Conservation (phyloP, 75 land plant genomes). For the Picea sitchensis region DNA sequence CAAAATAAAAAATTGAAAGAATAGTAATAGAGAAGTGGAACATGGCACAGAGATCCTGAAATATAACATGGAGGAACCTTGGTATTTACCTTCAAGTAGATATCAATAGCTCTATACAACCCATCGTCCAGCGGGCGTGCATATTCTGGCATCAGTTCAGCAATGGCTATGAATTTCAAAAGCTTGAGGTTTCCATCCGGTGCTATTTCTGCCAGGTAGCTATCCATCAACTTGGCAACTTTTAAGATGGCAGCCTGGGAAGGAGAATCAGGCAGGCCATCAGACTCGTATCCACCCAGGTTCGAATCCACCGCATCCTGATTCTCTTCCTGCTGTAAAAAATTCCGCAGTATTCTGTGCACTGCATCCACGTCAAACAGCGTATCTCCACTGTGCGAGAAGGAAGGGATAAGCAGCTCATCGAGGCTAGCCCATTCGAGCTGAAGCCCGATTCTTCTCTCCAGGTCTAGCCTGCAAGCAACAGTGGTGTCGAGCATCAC, state of each 20-base stretch:
- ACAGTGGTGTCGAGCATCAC: slow-evolving; percentile 52
- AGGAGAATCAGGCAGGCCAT: slow-evolving; percentile 58
- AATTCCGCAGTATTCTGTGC: slow-evolving; percentile 56
- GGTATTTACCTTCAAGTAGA: slow-evolving; percentile 75
- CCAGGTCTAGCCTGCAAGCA: slow-evolving; percentile 68
- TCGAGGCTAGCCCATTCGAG: slow-evolving; percentile 75
- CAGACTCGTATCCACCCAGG: slow-evolving; percentile 42
- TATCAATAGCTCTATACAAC: slow-evolving; percentile 89
- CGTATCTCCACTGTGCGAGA: slow-evolving; percentile 53
- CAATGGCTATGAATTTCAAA: slow-evolving; percentile 66
- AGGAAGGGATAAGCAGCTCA: slow-evolving; percentile 81
- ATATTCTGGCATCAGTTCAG: slow-evolving; percentile 83
- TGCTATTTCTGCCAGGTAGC: slow-evolving; percentile 83
- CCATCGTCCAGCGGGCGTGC: slow-evolving; percentile 77
- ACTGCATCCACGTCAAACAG: slow-evolving; percentile 77
- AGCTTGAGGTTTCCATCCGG: slow-evolving; percentile 67
- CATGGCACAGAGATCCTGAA: slow-evolving; percentile 49
- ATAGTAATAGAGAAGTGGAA: slow-evolving; percentile 37
- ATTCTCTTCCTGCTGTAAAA: slow-evolving; percentile 54
- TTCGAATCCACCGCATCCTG: slow-evolving; percentile 36
- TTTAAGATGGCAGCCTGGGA: slow-evolving; percentile 35
- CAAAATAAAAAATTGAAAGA: slow-evolving; percentile 47
- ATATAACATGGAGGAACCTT: slow-evolving; percentile 49
- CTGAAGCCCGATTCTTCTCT: slow-evolving; percentile 60
- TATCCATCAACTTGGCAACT: slow-evolving; percentile 78